A percentile compares a stretch with the other conserved stretches of the same genome.
These are phyloP conservation scores for Ceratocystis cacaofunesta DNA, from an alignment of 2,329 filamentous ascomycete genomes.

Conservation along the genomic window DNA sequence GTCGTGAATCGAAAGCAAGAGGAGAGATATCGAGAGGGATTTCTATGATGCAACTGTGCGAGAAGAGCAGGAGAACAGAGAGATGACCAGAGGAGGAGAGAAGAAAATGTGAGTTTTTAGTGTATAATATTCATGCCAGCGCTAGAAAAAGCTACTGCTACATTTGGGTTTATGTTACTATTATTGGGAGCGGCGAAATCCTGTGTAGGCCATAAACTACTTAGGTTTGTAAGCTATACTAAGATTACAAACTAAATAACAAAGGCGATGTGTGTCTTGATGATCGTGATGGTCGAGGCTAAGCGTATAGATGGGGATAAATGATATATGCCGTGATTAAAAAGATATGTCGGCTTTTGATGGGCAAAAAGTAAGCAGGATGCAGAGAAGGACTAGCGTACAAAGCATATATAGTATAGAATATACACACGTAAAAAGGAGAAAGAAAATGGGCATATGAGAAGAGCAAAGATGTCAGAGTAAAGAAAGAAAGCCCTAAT, in stretches of 20 bases:
- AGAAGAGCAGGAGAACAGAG: not conserved
- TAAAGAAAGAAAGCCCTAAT: not conserved
- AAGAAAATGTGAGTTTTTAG: slow-evolving; percentile 6
- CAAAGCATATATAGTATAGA: no score
- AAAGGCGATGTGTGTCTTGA: not conserved
- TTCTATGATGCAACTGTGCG: not conserved
- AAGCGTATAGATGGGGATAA: not conserved
- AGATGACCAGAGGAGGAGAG: not conserved
- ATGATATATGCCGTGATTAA: not conserved
- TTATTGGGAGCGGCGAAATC: not conserved
- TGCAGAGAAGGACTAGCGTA: not conserved
- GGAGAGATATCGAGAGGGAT: not conserved
- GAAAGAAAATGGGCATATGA: not conserved
- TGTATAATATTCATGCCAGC: slow-evolving; percentile 3
- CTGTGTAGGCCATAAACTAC: not conserved
- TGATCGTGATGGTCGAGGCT: not conserved
- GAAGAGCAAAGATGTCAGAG: not conserved
- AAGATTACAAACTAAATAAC: not conserved
- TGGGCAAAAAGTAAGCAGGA: not conserved
- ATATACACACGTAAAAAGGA: not conserved
- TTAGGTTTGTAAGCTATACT: not conserved
- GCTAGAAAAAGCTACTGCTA: not conserved
- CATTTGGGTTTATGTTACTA: not conserved
- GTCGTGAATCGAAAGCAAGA: not conserved
- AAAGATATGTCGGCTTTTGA: not conserved